Evolutionary conservation across 345 rosid species (phyloP), one percentile per base, ranked within the genome.

Genomic region (Aurinia saxatilis): DNA sequence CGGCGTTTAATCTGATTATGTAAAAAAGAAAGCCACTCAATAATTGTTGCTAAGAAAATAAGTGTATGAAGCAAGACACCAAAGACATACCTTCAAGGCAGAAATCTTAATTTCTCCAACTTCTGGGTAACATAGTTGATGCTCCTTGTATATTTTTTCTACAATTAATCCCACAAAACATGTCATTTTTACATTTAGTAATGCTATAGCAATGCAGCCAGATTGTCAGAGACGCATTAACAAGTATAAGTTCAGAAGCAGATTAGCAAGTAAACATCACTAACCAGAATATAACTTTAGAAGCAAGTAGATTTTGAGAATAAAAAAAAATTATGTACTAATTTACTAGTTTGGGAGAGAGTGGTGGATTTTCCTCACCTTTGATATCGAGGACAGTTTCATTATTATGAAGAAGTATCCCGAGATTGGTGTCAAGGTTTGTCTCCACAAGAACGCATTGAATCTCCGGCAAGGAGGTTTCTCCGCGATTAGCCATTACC

Each of bases 301-400:
- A 23, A 36, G 8, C 0, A 16, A 7, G 21, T 8, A 25, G 36
- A 53, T 44, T 36, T 39, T 17, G 25, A 16, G 5, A 47, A 23
- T 2, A 23, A 23, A 5, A 23, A 5, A 23, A 5, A 23, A 23
- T 3, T 5, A 23, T 23, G 27, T 23, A 23, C 51, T 47, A 23
- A 5, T 23, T 23, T 10, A n/a, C 38, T 3, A 7, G 16, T 60
- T 47, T 25, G 13, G 8, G 38, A 14, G 10, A 39, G 44, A 39
- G 13, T 4, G 13, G 41, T 23, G 8, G 21, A 35, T 4, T 77
- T 84, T 84, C 79, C 47, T 25, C 21, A 63, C 64, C 50, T 74
- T 30, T 44, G 58, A 88, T 78, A 69, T 86, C 88, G 45, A 76
- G 67, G 34, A 86, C 80, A 41, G 81, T 80, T 53, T 86, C 88